Percentiles rank a stretch among this genome's conserved stretches.
Evolutionary conservation across 495 filamentous ascomycete species (phyloP).

Genomic region (Bacidia rubella): DNA sequence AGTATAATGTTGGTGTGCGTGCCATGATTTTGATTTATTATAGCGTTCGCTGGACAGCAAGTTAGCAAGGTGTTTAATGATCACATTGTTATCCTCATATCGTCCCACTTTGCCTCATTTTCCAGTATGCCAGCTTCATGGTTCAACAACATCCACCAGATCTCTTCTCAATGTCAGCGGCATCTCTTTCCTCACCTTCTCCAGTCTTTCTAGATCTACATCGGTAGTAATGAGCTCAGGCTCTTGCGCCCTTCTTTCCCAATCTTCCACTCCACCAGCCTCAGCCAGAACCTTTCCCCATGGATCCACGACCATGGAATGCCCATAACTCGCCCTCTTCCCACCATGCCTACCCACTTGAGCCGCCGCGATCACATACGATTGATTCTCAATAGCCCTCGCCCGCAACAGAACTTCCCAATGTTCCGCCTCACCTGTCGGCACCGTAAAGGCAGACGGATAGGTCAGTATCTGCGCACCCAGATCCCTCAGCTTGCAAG

Average conservation of each 20-base stretch:
- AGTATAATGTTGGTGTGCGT: neutral
- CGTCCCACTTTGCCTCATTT: too few species aligned
- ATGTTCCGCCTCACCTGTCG: conserved; percentile 64
- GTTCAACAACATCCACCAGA: conserved; percentile 26
- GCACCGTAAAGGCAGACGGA: conserved; percentile 82
- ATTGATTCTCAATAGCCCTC: conserved; percentile 80
- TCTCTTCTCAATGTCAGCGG: conserved; percentile 29
- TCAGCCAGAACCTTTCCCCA: conserved; percentile 69
- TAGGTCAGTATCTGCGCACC: conserved; percentile 70
- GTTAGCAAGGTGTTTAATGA: too few species aligned
- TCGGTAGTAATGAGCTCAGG: conserved; percentile 39
- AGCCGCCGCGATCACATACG: conserved; percentile 77
- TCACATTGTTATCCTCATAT: too few species aligned
- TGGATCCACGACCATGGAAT: conserved; percentile 75
- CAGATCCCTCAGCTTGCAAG: conserved; percentile 49
- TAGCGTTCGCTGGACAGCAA: too few species aligned
- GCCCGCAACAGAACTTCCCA: conserved; percentile 70
- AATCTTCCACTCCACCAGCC: conserved; percentile 36
- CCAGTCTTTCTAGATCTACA: conserved; percentile 36
- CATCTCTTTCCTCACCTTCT: conserved; percentile 45
- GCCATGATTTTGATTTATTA: neutral
- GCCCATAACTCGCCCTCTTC: conserved; percentile 70
- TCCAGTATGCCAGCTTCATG: neutral
- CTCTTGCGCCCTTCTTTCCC: conserved; percentile 22
- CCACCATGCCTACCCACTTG: conserved; percentile 72